Evolutionary conservation across 139 green algal genomes (phyloP), one percentile per base, ranked within the genome.

Genomic region (Volvox africanus): DNA sequence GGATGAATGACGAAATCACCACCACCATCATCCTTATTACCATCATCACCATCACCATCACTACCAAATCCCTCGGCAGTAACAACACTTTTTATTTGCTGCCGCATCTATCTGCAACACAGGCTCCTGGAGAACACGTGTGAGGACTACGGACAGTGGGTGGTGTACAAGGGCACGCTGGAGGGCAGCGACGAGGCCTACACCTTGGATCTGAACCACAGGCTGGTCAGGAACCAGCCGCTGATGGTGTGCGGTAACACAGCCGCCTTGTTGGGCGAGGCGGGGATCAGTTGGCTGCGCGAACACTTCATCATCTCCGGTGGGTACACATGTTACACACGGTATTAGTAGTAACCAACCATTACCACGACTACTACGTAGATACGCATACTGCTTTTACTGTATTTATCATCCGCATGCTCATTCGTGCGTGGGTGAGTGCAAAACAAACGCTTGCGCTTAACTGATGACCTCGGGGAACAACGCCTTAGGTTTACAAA

Each of bases 161-260:
- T 37, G 79, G 79, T 69, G 44, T 85, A 85, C 79, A 71, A 85
- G 79, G 79, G 79, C 44, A 37, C 79, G 24, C 21, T 85, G 79
- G 77, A 82, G 33, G 77, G 77, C 77, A 65, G 77, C 77, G 33
- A 61, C 26, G 77, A 82, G 33, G 35, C 77, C 17, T 85, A 69
- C 44, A 68, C 28, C 0, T 14, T 85, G 20, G 79, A 85, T 50
- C 35, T 85, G 79, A 19, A 68, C 44, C 79, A 85, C 79, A 36
- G 26, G 35, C 50, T 85, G 28, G 3, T 30, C 18, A 28, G 35
- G 5, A 89, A 89, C 71, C 16, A 82, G 85, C 85, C 85, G 3
- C 65, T 36, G 17, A 33, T 89, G 71, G 85, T 83, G 85, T 89
- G 68, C 26, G 85, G 68, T 37, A 89, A 89, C 65, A 89, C 85